Conservation (phyloP, 75 land plant species). For the Pseudotsuga menziesii region DNA sequence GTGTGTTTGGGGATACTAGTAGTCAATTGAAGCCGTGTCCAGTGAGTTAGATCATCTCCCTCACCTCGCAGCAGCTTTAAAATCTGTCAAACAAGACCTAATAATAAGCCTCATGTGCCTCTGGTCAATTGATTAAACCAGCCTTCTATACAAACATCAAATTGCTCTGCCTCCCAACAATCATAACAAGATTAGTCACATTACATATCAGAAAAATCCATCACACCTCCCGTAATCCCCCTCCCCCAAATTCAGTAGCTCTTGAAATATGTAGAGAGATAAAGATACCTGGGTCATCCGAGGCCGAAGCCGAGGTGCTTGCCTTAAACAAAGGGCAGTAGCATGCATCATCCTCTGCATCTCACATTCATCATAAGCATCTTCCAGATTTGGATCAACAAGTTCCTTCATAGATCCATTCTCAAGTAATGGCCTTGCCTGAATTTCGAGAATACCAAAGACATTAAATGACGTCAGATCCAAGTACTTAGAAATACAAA, state of each 20-base stretch:
- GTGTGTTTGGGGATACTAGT: too few relatives aligned
- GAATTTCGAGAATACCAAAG: not conserved
- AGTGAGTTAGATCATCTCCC: not conserved
- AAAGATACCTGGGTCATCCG: conserved; percentile 26
- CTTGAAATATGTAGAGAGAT: not conserved
- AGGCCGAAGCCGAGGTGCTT: conserved; percentile 33
- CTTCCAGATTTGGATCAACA: conserved; percentile 33
- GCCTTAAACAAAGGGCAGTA: conserved; percentile 33
- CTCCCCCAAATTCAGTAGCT: not conserved
- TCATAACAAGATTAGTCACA: not conserved
- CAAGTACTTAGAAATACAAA: not conserved
- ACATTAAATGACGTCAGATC: conserved; percentile 1
- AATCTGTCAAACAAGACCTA: not conserved
- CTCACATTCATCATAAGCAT: conserved; percentile 22
- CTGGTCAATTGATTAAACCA: not conserved
- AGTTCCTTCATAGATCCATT: conserved; percentile 17
- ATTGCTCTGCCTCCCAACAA: not conserved
- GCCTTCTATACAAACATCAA: not conserved
- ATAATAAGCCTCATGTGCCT: not conserved
- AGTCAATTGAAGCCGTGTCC: not conserved
- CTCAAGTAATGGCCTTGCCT: conserved; percentile 49
- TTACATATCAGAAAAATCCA: not conserved
- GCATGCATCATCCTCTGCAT: conserved; percentile 38
- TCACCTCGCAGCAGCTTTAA: conserved; percentile 11
- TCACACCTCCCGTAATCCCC: not conserved